A percentile compares a stretch with the other conserved stretches of the same genome.
These are phyloP conservation scores for Rhododendron molle DNA, from an alignment of 148 eudicot genomes.

Conservation along the genomic window DNA sequence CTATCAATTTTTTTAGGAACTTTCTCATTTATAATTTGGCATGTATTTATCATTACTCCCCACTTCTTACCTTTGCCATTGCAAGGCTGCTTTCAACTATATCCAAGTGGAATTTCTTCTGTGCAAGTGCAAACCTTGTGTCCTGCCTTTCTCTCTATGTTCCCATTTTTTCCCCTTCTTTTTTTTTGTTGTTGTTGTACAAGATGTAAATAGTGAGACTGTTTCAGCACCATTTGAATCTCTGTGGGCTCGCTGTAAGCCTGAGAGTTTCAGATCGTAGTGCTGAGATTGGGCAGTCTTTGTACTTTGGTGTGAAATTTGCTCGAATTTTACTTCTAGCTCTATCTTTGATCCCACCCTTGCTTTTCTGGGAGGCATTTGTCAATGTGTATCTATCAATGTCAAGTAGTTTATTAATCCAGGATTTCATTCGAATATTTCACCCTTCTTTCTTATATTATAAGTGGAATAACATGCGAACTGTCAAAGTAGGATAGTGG, in stretches of 20 bases:
- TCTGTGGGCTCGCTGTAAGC: neutral
- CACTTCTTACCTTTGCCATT: neutral
- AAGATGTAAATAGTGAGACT: neutral
- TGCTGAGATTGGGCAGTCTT: conserved; percentile 1
- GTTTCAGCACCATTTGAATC: neutral
- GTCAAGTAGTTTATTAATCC: neutral
- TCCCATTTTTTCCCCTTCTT: neutral
- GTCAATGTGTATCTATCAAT: neutral
- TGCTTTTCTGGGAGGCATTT: neutral
- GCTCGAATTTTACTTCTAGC: neutral
- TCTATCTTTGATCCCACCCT: neutral
- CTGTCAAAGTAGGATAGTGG: neutral
- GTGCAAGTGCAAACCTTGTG: neutral
- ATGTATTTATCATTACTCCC: neutral
- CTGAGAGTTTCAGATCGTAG: neutral
- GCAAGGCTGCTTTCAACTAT: neutral
- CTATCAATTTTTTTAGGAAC: no score
- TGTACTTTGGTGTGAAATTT: neutral
- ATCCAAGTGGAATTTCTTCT: neutral
- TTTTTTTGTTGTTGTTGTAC: neutral
- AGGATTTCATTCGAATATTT: neutral
- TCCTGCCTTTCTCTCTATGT: neutral
- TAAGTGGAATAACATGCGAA: neutral
- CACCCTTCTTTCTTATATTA: neutral
- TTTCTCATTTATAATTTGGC: no score